phyloP scores from a whole-genome alignment of 2,329 filamentous ascomycete genomes.

The Pleomassaria siparia region DNA sequence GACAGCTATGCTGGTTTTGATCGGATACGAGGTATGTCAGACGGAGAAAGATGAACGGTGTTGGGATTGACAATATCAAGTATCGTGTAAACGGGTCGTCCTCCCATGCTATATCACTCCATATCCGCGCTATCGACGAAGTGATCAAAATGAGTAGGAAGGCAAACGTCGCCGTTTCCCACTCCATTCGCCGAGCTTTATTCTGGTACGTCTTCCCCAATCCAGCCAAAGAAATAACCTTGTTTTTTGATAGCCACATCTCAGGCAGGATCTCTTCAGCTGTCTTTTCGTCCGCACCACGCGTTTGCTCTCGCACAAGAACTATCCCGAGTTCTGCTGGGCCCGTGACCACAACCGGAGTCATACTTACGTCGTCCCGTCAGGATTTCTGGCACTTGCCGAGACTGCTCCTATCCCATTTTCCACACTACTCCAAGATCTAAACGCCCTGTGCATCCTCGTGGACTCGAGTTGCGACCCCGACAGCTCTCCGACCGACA shows the following conservation, averaged over 20 bases:
- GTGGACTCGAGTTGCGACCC: conserved; percentile 9
- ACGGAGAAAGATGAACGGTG: not conserved
- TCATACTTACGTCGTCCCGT: not conserved
- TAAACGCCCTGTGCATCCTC: conserved; percentile 12
- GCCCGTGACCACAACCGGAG: not conserved
- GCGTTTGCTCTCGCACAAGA: conserved; percentile 14
- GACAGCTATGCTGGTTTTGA: conserved; percentile 20
- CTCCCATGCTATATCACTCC: conserved; percentile 12
- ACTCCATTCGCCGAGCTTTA: conserved; percentile 13
- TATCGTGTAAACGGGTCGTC: conserved; percentile 14
- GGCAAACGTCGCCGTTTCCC: conserved; percentile 5
- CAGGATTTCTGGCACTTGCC: conserved; percentile 8
- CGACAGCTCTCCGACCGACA: conserved; percentile 2
- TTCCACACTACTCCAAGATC: conserved; percentile 10
- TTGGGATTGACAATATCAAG: conserved; percentile 3
- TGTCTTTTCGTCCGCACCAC: conserved; percentile 15
- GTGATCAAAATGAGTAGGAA: conserved; percentile 10
- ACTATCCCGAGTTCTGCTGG: conserved; percentile 9
- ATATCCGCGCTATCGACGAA: conserved; percentile 14
- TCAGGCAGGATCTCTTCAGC: conserved; percentile 18
- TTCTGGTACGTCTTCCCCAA: conserved; percentile 11
- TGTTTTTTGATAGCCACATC: not conserved
- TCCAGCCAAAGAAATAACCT: not conserved
- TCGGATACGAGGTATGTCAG: conserved; percentile 19
- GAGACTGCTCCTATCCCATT: conserved; percentile 4